Base-by-base conservation (phyloP, 176 grass and related monocot species). In the Luzula sylvatica region DNA sequence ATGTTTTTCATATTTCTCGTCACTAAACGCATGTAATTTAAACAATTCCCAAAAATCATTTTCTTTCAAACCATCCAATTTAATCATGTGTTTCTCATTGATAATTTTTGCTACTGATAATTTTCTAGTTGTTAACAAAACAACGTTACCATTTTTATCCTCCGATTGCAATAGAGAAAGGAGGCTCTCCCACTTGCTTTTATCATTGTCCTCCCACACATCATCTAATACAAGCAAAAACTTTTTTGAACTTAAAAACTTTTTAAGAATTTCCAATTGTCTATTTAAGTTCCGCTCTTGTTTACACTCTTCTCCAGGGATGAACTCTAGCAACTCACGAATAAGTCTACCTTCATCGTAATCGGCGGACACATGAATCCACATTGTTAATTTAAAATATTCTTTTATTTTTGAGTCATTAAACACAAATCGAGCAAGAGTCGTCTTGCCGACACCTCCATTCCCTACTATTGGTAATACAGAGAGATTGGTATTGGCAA, bases 381-480 rank as follows among this genome's bases (percentile, higher is more conserved):
- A 76, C 0, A 69, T 59, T 38, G 0, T 40, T 15, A 76, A 2
- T 6, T 69, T 22, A 16, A 76, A 76, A 52, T 61, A 29, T 28
- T 18, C 15, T 12, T 0, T 15, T 58, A 69, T 19, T 62, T 66
- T 69, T 46, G 50, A 0, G 35, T 47, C 64, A 25, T 2, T 1
- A 5, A 44, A 75, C 30, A 69, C 64, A 40, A 11, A 23, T 46
- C 32, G 38, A 46, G 46, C 53, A 52, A 75, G 72, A 0, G 72
- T 68, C 0, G 72, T 75, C 30, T 75, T 68, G 21, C 72, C 72
- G 42, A 75, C 17, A 19, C 72, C 72, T 19, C 72, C 72, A 75
- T 1, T 53, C n/a, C 72, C 72, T 45, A 76, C 38, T 5, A 76
- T 0, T 4, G 72, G 21, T 14, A 69, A 0, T 44, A 76, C 65